Conservation (phyloP, 805 yeast species). For the Pichia thaimueangensis region DNA sequence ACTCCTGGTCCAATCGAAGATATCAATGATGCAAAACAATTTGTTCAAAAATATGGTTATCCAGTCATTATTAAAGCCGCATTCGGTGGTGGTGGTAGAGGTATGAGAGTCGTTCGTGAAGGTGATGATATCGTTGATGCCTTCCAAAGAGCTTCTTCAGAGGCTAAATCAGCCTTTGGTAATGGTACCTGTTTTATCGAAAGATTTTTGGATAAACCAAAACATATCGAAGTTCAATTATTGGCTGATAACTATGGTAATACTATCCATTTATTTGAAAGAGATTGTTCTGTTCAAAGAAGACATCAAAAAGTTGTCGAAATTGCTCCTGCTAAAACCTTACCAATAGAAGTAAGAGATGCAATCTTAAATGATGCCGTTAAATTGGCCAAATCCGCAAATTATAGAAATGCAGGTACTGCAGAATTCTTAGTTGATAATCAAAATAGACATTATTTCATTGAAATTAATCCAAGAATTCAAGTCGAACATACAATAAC, state of each 20-base stretch:
- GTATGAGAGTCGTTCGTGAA: constrained; percentile 98
- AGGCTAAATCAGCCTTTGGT: constrained; percentile 94
- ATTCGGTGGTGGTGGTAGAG: constrained; percentile 99
- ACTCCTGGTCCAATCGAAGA: constrained; percentile 93
- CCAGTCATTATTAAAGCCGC: constrained; percentile 99
- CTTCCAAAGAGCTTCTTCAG: constrained; percentile 86
- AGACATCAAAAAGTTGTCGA: constrained; percentile 99
- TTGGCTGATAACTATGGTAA: constrained; percentile 92
- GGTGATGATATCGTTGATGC: constrained; percentile 93
- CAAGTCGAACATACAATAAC: constrained; percentile 99
- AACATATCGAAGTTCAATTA: constrained; percentile 96
- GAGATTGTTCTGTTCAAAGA: constrained; percentile 99
- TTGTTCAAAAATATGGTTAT: constrained; percentile 79
- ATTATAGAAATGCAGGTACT: constrained; percentile 96
- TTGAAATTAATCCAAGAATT: constrained; percentile 96
- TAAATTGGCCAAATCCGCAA: constrained; percentile 78
- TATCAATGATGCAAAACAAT: constrained; percentile 69
- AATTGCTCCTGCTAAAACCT: constrained; percentile 93
- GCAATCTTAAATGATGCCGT: constrained; percentile 95
- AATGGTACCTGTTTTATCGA: constrained; percentile 98
- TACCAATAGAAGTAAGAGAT: constrained; percentile 78
- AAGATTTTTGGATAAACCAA: constrained; percentile 90
- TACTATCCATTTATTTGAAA: constrained; percentile 90
- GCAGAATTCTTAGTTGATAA: constrained; percentile 94
- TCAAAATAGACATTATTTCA: constrained; percentile 93